Evolutionary conservation across 352 stramenopile genomes (phyloP).

Genomic region (Poterioochromonas sp.): DNA sequence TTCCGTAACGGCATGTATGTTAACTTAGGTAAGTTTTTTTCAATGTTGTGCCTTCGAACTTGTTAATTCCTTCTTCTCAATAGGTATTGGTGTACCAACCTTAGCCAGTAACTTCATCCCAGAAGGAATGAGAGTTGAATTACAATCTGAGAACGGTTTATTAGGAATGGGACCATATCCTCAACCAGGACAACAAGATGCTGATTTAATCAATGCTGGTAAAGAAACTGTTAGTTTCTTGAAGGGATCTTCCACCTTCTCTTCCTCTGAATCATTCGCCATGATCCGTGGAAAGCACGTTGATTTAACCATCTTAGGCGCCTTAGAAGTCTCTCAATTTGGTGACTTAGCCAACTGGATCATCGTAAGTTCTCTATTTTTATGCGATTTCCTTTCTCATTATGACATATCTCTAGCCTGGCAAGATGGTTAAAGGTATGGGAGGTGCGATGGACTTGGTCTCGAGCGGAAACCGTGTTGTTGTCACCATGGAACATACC

Average conservation of each 20-base stretch:
- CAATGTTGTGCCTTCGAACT: too few relatives aligned
- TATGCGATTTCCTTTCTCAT: constrained; percentile 41
- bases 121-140: constrained; percentile 77
- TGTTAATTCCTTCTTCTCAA: too few relatives aligned
- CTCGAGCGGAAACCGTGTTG: constrained; percentile 73
- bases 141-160: constrained; percentile 91
- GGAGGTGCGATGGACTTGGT: constrained; percentile 94
- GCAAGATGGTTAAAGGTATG: constrained; percentile 63
- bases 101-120: constrained; percentile 88
- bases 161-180: constrained; percentile 73
- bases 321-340: constrained; percentile 78
- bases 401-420: too few relatives aligned
- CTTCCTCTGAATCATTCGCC: constrained; percentile 81
- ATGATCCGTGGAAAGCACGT: constrained; percentile 94
- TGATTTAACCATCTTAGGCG: constrained; percentile 88
- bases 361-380: constrained; percentile 46
- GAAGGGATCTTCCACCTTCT: constrained; percentile 81
- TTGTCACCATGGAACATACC: constrained; percentile 94
- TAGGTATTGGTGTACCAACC: constrained; percentile 88
- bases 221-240: constrained; percentile 91
- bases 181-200: constrained; percentile 69
- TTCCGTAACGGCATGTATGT: constrained; percentile 92
- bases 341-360: constrained; percentile 92
- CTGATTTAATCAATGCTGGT: constrained; percentile 91
- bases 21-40: too few relatives aligned